Evolutionary conservation across 306 rosid species (phyloP), one percentile per base, ranked within the genome.

Genomic region (Hylodesmum podocarpum): DNA sequence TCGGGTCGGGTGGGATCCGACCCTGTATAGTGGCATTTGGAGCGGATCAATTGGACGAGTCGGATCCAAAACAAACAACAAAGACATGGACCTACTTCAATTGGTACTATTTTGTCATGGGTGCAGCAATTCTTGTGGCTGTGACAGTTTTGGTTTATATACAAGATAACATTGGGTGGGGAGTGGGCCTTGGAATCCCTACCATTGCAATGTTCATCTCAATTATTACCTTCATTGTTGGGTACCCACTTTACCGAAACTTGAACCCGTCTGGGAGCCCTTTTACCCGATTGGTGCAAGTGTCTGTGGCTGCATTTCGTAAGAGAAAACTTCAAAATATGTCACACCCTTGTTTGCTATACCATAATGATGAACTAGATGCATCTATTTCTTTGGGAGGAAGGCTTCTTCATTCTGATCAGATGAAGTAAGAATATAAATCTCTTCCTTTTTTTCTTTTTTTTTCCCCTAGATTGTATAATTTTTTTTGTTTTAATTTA

Each of bases 1-100:
- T 96, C 2, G 99, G 98, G 63, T 84, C 99, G 2, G 99, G 99
- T 1, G 99, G 99, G 41, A 92, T 92, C 88, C 97, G 99, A 43
- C 99, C 99, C 68, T 96, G 99, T 6, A 93, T 96, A 1, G 97
- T 96, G 12, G 88, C 99, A 4, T 96, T 96, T 68, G 99, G 99
- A 25, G 99, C 99, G 0, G 99, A 95, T 54, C 99, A 95, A 62
- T 88, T 95, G 2, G 96, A 95, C 43, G 97, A 89, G 14, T 46
- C 83, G 15, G 99, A 95, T 75, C 88, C 93, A 0, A 86, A 89
- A 9, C 90, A 84, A 6, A 57, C 78, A 66, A 89, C 88, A 11
- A 96, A 74, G 80, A 96, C 93, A 44, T 96, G 96, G 93, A 80
- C 72, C 5, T 96, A 91, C 70, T 96, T 96, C 93, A 96, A 96